Conservation (phyloP, 164 flowering plant genomes). For the Kingdonia uniflora region DNA sequence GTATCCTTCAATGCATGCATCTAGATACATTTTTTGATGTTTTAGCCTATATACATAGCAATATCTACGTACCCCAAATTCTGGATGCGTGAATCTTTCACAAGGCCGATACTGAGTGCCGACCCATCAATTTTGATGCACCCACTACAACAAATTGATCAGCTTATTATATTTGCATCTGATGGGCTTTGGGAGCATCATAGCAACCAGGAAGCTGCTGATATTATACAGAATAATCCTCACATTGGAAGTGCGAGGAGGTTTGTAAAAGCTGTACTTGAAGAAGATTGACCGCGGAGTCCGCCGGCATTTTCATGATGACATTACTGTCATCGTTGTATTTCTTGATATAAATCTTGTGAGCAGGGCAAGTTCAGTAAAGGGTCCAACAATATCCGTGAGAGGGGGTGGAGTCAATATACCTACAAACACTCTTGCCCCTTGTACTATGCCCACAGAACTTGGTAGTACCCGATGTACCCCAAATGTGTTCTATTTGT, state of each 20-base stretch:
- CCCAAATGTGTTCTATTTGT: too few species aligned
- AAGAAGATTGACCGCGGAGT: slow-evolving; percentile 78
- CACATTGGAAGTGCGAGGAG: slow-evolving; percentile 60
- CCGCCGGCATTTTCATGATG: slow-evolving; percentile 76
- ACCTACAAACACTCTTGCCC: slow-evolving; percentile 40
- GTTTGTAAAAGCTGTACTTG: slow-evolving; percentile 65
- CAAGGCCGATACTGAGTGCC: slow-evolving; percentile 57
- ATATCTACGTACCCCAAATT: slow-evolving; percentile 47
- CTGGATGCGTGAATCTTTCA: slow-evolving; percentile 60
- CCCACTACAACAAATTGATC: slow-evolving; percentile 60
- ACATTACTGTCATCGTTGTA: too few species aligned
- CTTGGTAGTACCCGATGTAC: too few species aligned
- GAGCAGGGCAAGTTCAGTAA: too few species aligned
- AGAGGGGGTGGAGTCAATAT: too few species aligned
- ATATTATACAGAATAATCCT: slow-evolving; percentile 54
- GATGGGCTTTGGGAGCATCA: too few species aligned
- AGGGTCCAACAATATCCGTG: too few species aligned
- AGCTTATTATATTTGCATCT: too few species aligned
- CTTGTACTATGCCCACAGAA: slow-evolving; percentile 35
- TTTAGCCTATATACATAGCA: too few species aligned
- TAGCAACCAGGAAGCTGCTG: slow-evolving; percentile 70
- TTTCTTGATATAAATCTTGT: too few species aligned
- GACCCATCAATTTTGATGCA: slow-evolving; percentile 60
- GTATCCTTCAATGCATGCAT: too few species aligned
- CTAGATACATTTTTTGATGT: too few species aligned